phyloP scores from a whole-genome alignment of 2,329 filamentous ascomycete genomes.

The Teratosphaeria viscida region DNA sequence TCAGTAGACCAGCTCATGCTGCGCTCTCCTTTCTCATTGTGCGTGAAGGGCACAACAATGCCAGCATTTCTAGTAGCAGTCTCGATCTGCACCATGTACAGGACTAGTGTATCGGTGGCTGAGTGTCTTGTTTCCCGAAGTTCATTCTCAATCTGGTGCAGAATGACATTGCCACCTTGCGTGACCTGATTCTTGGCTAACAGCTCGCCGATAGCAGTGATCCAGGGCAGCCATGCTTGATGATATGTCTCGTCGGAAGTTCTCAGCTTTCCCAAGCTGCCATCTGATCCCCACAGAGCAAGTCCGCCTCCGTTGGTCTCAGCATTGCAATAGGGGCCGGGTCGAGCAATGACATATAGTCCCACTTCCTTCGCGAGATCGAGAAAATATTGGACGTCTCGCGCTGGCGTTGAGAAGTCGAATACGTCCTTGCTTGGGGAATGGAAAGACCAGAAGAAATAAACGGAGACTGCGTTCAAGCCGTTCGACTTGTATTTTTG shows the following conservation, averaged over 20 bases:
- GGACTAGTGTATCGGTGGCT: slow-evolving; percentile 39
- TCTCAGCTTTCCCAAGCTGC: slow-evolving; percentile 45
- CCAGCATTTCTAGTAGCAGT: slow-evolving; percentile 45
- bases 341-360: slow-evolving; percentile 44
- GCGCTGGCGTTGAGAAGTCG: slow-evolving; percentile 44
- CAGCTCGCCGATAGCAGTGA: slow-evolving; percentile 36
- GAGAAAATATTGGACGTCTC: slow-evolving; percentile 32
- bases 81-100: slow-evolving; percentile 50
- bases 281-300: slow-evolving; percentile 52
- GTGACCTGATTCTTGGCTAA: slow-evolving; percentile 46
- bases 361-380: slow-evolving; percentile 40
- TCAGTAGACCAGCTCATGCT: slow-evolving; percentile 51
- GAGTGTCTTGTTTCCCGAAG: slow-evolving; percentile 30
- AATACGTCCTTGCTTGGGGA: slow-evolving; percentile 12
- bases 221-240: slow-evolving; percentile 41
- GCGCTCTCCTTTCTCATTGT: slow-evolving; percentile 47
- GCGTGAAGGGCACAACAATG: slow-evolving; percentile 47
- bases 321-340: slow-evolving; percentile 54
- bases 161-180: slow-evolving; percentile 42
- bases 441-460: slow-evolving; percentile 21
- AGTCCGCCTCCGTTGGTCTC: slow-evolving; percentile 52
- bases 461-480: slow-evolving; percentile 13
- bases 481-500: slow-evolving; percentile 38
- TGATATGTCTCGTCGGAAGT: slow-evolving; percentile 38
- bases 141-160: slow-evolving; percentile 51